Conservation (phyloP, 345 rosid genomes). For the Brassica rapa region DNA sequence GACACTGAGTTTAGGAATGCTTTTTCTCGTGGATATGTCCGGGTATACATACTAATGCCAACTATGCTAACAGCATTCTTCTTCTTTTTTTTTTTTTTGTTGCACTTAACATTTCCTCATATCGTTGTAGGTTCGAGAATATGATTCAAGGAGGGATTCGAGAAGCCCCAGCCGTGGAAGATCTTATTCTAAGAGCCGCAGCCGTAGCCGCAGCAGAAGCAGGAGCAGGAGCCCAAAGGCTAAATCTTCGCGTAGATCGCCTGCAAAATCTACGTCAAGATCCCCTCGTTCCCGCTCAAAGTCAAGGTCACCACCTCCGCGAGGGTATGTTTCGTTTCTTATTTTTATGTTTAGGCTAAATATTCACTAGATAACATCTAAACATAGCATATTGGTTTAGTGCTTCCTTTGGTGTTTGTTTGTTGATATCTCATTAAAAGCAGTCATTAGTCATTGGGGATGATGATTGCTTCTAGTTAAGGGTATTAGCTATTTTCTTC, state of each 20-base stretch:
- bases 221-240: conserved; percentile 51
- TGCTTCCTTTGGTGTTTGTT: conserved; percentile 9
- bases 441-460: conserved; percentile 13
- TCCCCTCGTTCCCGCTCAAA: conserved; percentile 66
- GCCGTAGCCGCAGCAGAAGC: conserved; percentile 39
- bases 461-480: conserved; percentile 23
- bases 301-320: conserved; percentile 63
- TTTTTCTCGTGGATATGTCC: conserved; percentile 80
- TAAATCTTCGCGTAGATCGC: conserved; percentile 62
- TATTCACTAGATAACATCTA: background rate
- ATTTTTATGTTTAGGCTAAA: conserved; percentile 10
- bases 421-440: background rate
- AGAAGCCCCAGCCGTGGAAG: conserved; percentile 82
- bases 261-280: conserved; percentile 64
- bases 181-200: conserved; percentile 63
- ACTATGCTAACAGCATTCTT: background rate
- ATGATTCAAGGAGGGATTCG: conserved; percentile 73
- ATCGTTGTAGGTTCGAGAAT: conserved; percentile 72
- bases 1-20: conserved; percentile 96
- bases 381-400: conserved; percentile 1
- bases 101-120: conserved; percentile 15
- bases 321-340: conserved; percentile 58
- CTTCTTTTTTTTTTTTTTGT: background rate
- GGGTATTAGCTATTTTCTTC: background rate
- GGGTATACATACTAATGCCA: conserved; percentile 51